Evolutionary conservation across 192 early-diverging fungal species (phyloP).

Genomic region (Chytriomyces sp.): DNA sequence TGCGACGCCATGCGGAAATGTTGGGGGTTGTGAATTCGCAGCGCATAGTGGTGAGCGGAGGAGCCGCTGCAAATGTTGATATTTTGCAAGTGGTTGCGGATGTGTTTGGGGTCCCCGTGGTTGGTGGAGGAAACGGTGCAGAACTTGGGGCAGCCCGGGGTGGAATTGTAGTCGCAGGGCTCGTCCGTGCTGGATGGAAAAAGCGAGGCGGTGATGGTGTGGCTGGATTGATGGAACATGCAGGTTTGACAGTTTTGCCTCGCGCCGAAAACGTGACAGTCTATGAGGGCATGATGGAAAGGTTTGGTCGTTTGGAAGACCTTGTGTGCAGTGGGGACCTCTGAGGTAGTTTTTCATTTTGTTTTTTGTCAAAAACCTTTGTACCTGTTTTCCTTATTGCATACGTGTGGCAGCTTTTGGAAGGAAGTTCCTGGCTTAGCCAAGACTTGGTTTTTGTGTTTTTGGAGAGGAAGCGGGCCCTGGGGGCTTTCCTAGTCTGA

Average conservation of each 20-base stretch:
- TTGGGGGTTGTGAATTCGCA: constrained; percentile 8
- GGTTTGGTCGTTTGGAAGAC: constrained; percentile 10
- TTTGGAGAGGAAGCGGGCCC: too few species aligned
- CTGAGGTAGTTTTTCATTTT: too few species aligned
- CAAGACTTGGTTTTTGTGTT: too few species aligned
- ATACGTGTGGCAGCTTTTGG: too few species aligned
- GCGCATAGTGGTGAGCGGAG: constrained; percentile 71
- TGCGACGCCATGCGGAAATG: constrained; percentile 13
- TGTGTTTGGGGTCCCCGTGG: constrained; percentile 72
- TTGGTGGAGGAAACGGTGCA: constrained; percentile 25
- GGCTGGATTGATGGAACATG: background rate
- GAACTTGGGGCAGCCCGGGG: constrained; percentile 63
- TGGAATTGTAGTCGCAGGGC: constrained; percentile 55
- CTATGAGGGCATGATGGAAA: background rate
- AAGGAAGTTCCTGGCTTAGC: too few species aligned
- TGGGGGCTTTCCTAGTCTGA: too few species aligned
- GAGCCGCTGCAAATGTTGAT: constrained; percentile 62
- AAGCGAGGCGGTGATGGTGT: background rate
- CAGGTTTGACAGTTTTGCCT: background rate
- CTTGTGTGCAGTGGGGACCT: too few species aligned
- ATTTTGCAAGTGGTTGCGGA: constrained; percentile 66
- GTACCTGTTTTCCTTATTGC: too few species aligned
- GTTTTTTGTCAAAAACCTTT: too few species aligned
- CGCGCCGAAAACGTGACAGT: background rate
- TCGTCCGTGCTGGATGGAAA: background rate